Evolutionary conservation across 1,139 yeast genomes (phyloP).

Genomic region (Kodamaea suecica): DNA sequence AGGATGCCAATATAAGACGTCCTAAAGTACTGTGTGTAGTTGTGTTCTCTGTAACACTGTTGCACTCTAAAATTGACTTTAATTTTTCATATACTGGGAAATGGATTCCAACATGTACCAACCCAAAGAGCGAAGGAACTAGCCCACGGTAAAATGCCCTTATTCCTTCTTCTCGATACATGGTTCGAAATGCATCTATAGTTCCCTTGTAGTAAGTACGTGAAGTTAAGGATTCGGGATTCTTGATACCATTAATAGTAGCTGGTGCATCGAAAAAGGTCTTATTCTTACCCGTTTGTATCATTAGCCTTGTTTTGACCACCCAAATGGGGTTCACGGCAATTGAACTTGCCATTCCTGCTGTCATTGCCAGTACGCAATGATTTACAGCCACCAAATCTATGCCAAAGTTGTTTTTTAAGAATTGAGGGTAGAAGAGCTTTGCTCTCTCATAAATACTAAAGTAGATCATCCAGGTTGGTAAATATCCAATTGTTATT

Average conservation of each 20-base stretch:
- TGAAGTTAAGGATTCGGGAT: conserved; percentile 14
- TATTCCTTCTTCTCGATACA: conserved; percentile 78
- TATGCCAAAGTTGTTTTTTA: conserved; percentile 27
- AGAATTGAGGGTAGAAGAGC: conserved; percentile 36
- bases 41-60: conserved; percentile 16
- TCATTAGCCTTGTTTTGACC: conserved; percentile 88
- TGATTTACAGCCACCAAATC: conserved; percentile 55
- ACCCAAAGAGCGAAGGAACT: conserved; percentile 85
- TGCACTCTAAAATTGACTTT: conserved; percentile 48
- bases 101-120: conserved; percentile 92
- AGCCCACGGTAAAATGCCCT: conserved; percentile 87
- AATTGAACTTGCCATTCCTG: conserved; percentile 86
- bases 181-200: conserved; percentile 74
- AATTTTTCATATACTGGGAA: conserved; percentile 92
- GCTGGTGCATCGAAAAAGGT: conserved; percentile 29
- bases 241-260: conserved; percentile 10
- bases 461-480: conserved; percentile 97
- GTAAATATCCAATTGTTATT: conserved; percentile 87
- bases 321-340: conserved; percentile 97
- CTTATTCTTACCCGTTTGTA: conserved; percentile 61
- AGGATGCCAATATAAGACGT: conserved; percentile 61
- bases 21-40: conserved; percentile 36
- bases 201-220: conserved; percentile 67
- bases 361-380: conserved; percentile 79
- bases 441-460: conserved; percentile 83